Conservation (phyloP, 2,329 filamentous ascomycete species). For the Aureobasidium sp. region DNA sequence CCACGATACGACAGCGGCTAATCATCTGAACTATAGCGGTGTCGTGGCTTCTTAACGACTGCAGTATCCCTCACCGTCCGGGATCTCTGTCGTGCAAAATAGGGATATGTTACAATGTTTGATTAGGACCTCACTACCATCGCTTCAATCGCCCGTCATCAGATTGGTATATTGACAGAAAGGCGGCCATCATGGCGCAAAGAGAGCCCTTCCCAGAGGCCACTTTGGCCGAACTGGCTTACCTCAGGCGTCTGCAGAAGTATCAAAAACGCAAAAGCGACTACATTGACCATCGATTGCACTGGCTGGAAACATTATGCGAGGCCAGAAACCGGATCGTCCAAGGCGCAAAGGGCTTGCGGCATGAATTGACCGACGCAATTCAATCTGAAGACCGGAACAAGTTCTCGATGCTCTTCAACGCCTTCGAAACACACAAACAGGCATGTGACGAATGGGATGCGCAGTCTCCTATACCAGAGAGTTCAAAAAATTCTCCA, state of each 20-base stretch:
- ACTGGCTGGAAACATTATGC: conserved; percentile 66
- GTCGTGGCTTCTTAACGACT: conserved; percentile 24
- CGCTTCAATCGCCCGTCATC: conserved; percentile 5
- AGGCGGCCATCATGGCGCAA: conserved; percentile 16
- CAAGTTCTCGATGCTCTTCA: conserved; percentile 65
- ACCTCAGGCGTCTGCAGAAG: conserved; percentile 68
- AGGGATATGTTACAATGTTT: conserved; percentile 19
- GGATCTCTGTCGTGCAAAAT: conserved; percentile 20
- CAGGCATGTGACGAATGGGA: conserved; percentile 36
- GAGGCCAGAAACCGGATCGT: conserved; percentile 68
- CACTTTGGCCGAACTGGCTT: conserved; percentile 63
- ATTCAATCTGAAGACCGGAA: conserved; percentile 75
- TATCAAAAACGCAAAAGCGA: conserved; percentile 76
- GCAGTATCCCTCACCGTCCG: conserved; percentile 19
- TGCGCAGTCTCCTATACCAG: neutral
- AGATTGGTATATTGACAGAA: conserved; percentile 16
- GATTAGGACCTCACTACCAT: conserved; percentile 19
- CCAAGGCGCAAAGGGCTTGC: conserved; percentile 65
- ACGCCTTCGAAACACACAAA: conserved; percentile 67
- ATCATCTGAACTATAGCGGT: conserved; percentile 27
- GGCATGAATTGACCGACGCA: conserved; percentile 68
- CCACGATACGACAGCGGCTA: conserved; percentile 25
- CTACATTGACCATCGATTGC: conserved; percentile 65
- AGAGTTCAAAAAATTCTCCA: neutral
- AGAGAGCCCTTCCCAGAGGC: neutral